These are phyloP conservation scores for Cryptococcus neoformans DNA, from an alignment of 1,284 basidiomycete genomes.

Conservation along the genomic window DNA sequence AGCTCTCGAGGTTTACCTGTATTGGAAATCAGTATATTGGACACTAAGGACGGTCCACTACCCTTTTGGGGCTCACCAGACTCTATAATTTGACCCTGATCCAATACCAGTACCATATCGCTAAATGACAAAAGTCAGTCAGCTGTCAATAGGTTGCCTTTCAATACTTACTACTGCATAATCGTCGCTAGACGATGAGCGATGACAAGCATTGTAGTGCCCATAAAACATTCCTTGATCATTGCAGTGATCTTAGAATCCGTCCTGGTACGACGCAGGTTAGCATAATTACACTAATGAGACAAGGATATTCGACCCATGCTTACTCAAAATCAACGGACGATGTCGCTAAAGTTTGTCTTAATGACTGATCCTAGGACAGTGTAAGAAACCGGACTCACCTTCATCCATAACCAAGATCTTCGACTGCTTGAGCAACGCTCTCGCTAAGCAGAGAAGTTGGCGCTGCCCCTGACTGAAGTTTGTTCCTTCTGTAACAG, in stretches of 20 bases:
- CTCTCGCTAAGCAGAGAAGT: slow-evolving; percentile 67
- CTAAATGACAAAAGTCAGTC: slow-evolving; percentile 25
- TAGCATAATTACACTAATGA: neutral
- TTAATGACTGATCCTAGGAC: neutral
- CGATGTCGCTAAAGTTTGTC: slow-evolving; percentile 61
- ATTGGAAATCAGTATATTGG: neutral
- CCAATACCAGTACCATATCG: slow-evolving; percentile 73
- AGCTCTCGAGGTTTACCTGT: slow-evolving; percentile 31
- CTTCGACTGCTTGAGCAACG: slow-evolving; percentile 65
- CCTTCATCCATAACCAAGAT: slow-evolving; percentile 64
- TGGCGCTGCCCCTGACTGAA: slow-evolving; percentile 76
- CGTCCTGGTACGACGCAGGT: slow-evolving; percentile 48
- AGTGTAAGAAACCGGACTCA: slow-evolving; percentile 14
- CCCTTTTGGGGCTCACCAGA: slow-evolving; percentile 24
- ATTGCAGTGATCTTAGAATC: slow-evolving; percentile 72
- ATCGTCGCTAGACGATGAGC: slow-evolving; percentile 65
- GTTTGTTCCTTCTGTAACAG: slow-evolving; percentile 56
- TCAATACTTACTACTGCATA: slow-evolving; percentile 36
- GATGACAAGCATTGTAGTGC: slow-evolving; percentile 65
- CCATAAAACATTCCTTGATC: slow-evolving; percentile 66
- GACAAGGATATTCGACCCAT: neutral
- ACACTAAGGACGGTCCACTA: too few species aligned
- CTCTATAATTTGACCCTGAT: slow-evolving; percentile 57
- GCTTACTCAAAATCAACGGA: slow-evolving; percentile 68
- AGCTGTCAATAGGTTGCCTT: neutral